Evolutionary conservation across 1,284 basidiomycete species (phyloP).

Genomic region (Tausonia pullulans): DNA sequence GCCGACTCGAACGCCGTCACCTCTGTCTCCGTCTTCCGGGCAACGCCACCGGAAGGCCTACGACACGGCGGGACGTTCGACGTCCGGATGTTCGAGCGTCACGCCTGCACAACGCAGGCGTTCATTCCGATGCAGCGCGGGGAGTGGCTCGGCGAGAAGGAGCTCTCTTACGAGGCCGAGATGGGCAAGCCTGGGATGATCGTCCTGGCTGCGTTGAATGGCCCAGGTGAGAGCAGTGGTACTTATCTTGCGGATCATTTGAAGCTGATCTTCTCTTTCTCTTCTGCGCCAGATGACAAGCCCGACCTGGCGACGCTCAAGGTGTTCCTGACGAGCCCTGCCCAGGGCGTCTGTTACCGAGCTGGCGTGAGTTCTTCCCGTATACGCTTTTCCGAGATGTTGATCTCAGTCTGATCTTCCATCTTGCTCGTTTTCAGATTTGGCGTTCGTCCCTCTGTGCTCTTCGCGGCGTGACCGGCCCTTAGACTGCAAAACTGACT

Average conservation of each 20-base stretch:
- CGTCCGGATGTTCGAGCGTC: constrained; percentile 31
- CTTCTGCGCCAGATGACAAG: constrained; percentile 42
- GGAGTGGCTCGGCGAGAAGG: constrained; percentile 32
- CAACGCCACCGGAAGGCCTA: constrained; percentile 39
- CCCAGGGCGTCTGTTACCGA: constrained; percentile 74
- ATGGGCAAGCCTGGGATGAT: constrained; percentile 31
- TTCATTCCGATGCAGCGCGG: constrained; percentile 62
- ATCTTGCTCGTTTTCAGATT: not conserved
- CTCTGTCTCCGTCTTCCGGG: constrained; percentile 60
- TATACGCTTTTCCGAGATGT: not conserved
- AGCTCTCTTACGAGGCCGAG: constrained; percentile 25
- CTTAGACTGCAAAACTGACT: no score
- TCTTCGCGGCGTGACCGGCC: no score
- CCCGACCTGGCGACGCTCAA: constrained; percentile 46
- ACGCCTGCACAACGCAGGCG: constrained; percentile 47
- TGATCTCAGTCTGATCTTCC: not conserved
- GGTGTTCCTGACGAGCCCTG: constrained; percentile 64
- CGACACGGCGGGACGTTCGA: constrained; percentile 34
- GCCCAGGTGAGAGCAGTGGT: constrained; percentile 32
- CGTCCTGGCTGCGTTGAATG: constrained; percentile 72
- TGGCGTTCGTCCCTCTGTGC: not conserved
- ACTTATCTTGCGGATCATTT: not conserved
- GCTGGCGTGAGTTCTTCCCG: constrained; percentile 75
- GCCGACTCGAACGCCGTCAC: constrained; percentile 36
- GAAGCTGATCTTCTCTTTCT: not conserved